These are phyloP conservation scores for Plasmodium sp. DNA, from an alignment of 169 alveolate species.

Conservation along the genomic window DNA sequence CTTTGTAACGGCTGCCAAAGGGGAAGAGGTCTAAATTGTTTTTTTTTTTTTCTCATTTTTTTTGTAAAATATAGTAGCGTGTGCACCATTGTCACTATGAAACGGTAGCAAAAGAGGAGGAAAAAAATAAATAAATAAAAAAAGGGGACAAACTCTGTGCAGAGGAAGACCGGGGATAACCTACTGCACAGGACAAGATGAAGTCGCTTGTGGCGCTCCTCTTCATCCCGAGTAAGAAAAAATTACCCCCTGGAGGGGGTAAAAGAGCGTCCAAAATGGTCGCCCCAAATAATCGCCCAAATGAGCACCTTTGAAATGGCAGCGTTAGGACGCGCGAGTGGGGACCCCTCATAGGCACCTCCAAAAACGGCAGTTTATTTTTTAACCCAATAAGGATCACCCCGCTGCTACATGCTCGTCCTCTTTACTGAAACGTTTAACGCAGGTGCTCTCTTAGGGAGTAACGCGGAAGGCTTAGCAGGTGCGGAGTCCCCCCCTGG, in stretches of 20 bases:
- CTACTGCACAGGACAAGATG: not conserved
- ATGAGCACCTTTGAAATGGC: not conserved
- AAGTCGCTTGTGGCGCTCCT: not conserved
- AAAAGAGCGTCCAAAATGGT: not conserved
- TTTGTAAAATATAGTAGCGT: too few species aligned
- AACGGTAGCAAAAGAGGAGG: not conserved
- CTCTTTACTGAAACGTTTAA: not conserved
- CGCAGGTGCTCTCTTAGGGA: not conserved
- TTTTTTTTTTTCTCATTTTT: not conserved
- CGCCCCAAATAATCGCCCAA: not conserved
- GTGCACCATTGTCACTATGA: not conserved
- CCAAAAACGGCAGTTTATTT: not conserved
- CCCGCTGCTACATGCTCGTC: not conserved
- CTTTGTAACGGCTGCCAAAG: not conserved
- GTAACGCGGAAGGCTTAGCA: not conserved
- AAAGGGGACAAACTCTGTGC: not conserved
- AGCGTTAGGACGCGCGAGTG: not conserved
- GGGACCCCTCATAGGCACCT: too few species aligned
- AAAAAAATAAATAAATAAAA: not conserved
- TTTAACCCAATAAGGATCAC: not conserved
- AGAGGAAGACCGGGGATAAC: not conserved
- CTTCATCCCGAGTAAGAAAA: not conserved
- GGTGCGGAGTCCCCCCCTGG: not conserved
- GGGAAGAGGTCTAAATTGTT: not conserved
- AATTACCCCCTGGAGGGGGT: not conserved